These are phyloP conservation scores for Beauveria sp. DNA, from an alignment of 2,329 filamentous ascomycete genomes.

Conservation along the genomic window DNA sequence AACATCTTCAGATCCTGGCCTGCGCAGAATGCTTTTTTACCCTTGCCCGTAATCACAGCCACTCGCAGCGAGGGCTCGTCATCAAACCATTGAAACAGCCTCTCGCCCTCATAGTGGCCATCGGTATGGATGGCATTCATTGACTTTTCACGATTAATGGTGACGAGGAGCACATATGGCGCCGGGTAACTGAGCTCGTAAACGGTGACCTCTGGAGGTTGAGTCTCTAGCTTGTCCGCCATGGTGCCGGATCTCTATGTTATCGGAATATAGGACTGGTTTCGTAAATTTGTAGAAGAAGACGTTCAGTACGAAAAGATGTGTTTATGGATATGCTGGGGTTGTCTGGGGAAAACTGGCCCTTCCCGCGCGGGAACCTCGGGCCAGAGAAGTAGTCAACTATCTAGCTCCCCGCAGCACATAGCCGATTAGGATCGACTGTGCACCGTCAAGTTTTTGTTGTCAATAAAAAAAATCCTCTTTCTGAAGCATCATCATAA, in stretches of 20 bases:
- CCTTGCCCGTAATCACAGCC: slow-evolving; percentile 43
- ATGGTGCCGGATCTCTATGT: neutral
- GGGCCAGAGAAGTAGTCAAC: neutral
- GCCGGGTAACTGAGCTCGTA: slow-evolving; percentile 35
- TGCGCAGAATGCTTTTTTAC: slow-evolving; percentile 45
- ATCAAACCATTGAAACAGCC: slow-evolving; percentile 47
- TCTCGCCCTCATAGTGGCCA: slow-evolving; percentile 41
- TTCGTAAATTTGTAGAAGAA: too few relatives aligned
- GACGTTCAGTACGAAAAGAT: neutral
- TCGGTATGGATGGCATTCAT: slow-evolving; percentile 38
- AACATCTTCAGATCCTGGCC: slow-evolving; percentile 48
- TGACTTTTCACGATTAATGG: slow-evolving; percentile 40
- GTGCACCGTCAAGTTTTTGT: neutral
- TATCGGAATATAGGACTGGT: neutral
- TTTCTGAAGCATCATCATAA: neutral
- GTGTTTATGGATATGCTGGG: neutral
- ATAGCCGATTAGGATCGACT: slow-evolving; percentile 5
- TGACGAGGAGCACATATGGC: slow-evolving; percentile 41
- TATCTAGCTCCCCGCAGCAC: neutral
- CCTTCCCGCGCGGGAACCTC: neutral
- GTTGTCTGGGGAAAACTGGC: neutral
- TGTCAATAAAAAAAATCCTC: neutral
- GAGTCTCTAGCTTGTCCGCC: slow-evolving; percentile 12
- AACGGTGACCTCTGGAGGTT: slow-evolving; percentile 13
- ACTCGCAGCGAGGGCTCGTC: slow-evolving; percentile 38